These are phyloP conservation scores for Cytospora schulzeri DNA, from an alignment of 2,329 filamentous ascomycete genomes.

Conservation along the genomic window DNA sequence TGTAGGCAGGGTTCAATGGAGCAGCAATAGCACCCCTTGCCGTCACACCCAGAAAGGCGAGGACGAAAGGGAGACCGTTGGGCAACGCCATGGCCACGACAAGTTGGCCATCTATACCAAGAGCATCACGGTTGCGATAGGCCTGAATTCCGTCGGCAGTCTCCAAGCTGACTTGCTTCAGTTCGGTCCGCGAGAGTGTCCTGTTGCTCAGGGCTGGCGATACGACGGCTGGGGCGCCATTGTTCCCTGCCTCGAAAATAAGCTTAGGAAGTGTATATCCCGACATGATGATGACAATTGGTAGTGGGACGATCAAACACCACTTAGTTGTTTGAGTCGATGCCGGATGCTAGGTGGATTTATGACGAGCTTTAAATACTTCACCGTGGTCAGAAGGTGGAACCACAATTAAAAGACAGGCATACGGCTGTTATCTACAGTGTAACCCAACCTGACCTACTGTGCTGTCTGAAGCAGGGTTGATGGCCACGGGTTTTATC, in stretches of 20 bases:
- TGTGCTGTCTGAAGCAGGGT: neutral
- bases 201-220: neutral
- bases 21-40: conserved; percentile 84
- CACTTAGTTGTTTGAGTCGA: neutral
- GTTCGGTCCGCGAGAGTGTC: neutral
- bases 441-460: no score
- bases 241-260: neutral
- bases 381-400: no score
- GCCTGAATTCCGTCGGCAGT: neutral
- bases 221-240: neutral
- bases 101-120: neutral
- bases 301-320: neutral
- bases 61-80: conserved; percentile 60
- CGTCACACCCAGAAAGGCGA: conserved; percentile 82
- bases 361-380: neutral
- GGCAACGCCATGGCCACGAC: conserved; percentile 8
- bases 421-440: no score
- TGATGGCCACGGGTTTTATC: neutral
- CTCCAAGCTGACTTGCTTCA: neutral
- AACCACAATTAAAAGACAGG: no score
- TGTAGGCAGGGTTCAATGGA: conserved; percentile 86
- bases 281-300: neutral
- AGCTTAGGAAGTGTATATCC: neutral
- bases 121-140: neutral
- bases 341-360: neutral